phyloP scores from a whole-genome alignment of 345 rosid genomes.

The Abelmoschus esculentus region DNA sequence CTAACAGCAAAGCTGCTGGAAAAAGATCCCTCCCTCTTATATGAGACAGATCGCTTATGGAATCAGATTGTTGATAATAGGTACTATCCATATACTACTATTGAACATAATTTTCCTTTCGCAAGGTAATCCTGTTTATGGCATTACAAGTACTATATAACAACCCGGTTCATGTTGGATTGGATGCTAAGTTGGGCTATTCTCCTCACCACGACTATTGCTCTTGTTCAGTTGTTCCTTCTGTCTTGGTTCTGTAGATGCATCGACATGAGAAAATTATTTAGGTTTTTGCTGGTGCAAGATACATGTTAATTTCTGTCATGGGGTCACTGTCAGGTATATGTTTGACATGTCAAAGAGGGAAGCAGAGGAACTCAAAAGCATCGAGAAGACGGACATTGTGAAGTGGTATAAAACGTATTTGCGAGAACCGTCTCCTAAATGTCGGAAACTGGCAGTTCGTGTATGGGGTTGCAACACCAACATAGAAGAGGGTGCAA shows the following conservation, averaged over 20 bases:
- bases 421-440: constrained; percentile 53
- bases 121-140: background rate
- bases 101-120: background rate
- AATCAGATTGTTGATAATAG: constrained; percentile 79
- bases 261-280: background rate
- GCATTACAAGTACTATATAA: background rate
- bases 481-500: constrained; percentile 37
- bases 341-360: constrained; percentile 63
- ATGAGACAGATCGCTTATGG: constrained; percentile 79
- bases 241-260: background rate
- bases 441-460: constrained; percentile 69
- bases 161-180: background rate
- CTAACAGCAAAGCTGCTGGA: constrained; percentile 70
- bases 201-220: background rate
- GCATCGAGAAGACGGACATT: constrained; percentile 52
- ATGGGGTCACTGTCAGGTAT: constrained; percentile 43
- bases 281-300: background rate
- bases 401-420: constrained; percentile 59
- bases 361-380: constrained; percentile 69
- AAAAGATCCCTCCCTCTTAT: constrained; percentile 76
- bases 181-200: background rate
- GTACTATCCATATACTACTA: constrained; percentile 23
- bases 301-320: background rate
- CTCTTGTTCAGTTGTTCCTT: background rate
- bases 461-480: constrained; percentile 93